Percentiles rank a stretch among this genome's conserved stretches.
Conservation (phyloP, 768 basidiomycete genomes). For the Mycena vulgaris region DNA sequence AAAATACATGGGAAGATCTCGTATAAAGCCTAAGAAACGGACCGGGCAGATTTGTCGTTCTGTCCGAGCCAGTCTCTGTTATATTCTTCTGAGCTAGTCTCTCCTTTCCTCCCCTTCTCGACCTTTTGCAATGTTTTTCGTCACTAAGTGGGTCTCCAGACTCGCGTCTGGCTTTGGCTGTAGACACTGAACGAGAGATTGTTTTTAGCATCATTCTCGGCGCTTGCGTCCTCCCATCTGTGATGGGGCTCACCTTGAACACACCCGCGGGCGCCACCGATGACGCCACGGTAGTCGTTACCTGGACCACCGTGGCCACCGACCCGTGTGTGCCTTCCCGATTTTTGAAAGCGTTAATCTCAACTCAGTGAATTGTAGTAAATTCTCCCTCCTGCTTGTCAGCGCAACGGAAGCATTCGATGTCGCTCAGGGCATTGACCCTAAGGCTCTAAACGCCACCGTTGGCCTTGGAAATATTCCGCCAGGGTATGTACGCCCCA, state of each 20-base stretch:
- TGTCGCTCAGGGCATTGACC: not conserved
- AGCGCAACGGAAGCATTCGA: not conserved
- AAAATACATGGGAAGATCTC: no score
- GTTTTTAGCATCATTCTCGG: no score
- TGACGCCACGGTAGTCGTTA: slow-evolving; percentile 5
- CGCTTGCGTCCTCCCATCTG: slow-evolving; percentile 32
- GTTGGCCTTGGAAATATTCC: not conserved
- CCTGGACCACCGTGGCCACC: slow-evolving; percentile 19
- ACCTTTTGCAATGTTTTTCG: no score
- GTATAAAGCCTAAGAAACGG: no score
- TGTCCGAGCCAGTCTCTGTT: no score
- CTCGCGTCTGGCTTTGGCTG: no score
- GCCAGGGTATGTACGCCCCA: not conserved
- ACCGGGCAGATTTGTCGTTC: no score
- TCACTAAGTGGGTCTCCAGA: no score
- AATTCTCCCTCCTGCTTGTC: not conserved
- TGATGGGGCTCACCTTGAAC: slow-evolving; percentile 35
- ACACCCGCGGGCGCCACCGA: not conserved
- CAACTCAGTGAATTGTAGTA: no score
- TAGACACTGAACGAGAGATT: no score
- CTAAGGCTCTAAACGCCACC: not conserved
- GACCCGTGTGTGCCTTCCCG: slow-evolving; percentile 19
- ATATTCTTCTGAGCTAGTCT: no score
- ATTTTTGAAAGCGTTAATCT: not conserved
- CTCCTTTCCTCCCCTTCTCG: no score